Conservation (phyloP, 345 rosid genomes). For the Erysimum cheiranthoides region DNA sequence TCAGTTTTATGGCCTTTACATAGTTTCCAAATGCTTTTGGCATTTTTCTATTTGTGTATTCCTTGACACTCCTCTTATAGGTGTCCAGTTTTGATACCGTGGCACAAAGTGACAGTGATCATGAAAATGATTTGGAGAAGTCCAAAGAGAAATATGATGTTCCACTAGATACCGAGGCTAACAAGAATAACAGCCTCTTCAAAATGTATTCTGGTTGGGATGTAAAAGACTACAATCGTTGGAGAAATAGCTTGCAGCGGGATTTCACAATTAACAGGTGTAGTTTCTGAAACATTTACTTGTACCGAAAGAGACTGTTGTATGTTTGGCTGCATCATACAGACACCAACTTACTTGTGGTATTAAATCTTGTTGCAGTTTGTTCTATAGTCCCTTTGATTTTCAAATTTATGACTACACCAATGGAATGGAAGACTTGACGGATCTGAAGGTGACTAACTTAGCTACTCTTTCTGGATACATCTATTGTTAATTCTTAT, state of each 20-base stretch:
- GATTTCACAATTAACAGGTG: constrained; percentile 97
- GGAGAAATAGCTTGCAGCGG: constrained; percentile 81
- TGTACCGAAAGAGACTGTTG: background rate
- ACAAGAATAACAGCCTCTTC: constrained; percentile 44
- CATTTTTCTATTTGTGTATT: constrained; percentile 5
- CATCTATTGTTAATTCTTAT: constrained; percentile 7
- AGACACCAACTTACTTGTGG: constrained; percentile 21
- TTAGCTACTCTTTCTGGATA: constrained; percentile 29
- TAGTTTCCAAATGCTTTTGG: constrained; percentile 13
- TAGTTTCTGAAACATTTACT: constrained; percentile 26
- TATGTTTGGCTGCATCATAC: constrained; percentile 18
- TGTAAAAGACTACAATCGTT: constrained; percentile 61
- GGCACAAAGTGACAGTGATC: constrained; percentile 43
- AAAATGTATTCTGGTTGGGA: constrained; percentile 49
- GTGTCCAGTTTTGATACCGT: constrained; percentile 89
- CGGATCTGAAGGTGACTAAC: constrained; percentile 67
- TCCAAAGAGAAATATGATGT: constrained; percentile 10
- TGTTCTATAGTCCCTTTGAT: constrained; percentile 65
- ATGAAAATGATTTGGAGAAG: constrained; percentile 26
- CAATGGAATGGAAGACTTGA: constrained; percentile 76
- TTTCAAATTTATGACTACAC: constrained; percentile 72
- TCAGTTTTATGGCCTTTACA: constrained; percentile 27
- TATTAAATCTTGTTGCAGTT: constrained; percentile 31
- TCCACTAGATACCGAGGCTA: constrained; percentile 42
- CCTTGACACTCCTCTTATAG: constrained; percentile 46